Conservation (phyloP, 306 rosid genomes). For the Crataegus laevigata region DNA sequence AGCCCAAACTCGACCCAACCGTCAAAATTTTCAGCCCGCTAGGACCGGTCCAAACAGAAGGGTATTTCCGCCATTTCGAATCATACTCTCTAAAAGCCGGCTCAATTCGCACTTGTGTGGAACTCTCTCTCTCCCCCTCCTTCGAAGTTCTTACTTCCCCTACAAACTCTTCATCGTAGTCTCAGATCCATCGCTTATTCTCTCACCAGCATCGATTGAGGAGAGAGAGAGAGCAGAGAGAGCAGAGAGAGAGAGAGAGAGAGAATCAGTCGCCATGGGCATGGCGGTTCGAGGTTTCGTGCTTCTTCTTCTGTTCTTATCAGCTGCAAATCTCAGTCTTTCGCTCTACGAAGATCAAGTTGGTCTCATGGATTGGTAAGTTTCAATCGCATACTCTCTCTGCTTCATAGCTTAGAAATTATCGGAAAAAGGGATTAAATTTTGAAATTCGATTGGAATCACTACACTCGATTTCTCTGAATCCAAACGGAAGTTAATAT, state of each 20-base stretch:
- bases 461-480: not conserved
- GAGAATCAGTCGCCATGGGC: conserved; percentile 42
- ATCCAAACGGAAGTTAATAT: not conserved
- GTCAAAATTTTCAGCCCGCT: not conserved
- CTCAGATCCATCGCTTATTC: conserved; percentile 1
- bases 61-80: not conserved
- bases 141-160: not conserved
- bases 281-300: conserved; percentile 64
- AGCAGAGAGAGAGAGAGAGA: not conserved
- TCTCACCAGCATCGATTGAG: not conserved
- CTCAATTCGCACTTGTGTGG: not conserved
- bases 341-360: conserved; percentile 92
- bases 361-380: conserved; percentile 92
- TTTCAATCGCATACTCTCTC: conserved; percentile 17
- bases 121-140: not conserved
- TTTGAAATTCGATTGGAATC: not conserved
- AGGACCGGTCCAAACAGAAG: not conserved
- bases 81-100: not conserved
- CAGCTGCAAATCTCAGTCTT: conserved; percentile 18
- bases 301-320: conserved; percentile 27
- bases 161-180: not conserved
- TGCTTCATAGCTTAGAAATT: not conserved
- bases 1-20: not conserved
- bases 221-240: not conserved
- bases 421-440: not conserved